Base-by-base conservation (phyloP, 2,329 filamentous ascomycete species). In the Hysterium pulicare region DNA sequence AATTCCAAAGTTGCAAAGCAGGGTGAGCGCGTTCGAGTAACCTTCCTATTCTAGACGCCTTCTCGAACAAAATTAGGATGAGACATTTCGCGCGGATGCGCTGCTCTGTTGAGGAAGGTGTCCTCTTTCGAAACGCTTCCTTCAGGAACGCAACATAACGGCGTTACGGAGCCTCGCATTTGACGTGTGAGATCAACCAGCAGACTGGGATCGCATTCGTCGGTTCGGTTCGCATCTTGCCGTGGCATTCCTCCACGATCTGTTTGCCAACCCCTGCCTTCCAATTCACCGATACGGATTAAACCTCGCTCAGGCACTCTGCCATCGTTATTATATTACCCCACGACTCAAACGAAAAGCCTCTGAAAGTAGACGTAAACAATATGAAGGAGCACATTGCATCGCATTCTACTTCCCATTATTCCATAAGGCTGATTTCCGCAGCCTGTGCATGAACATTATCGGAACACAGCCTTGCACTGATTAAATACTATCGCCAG, bases 401-500 rank as follows among this genome's bases (percentile, higher is more conserved):
- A 28, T 28, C n/a, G n/a, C n/a, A n/a, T n/a, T n/a, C n/a, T n/a
- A n/a, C n/a, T n/a, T n/a, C n/a, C n/a, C n/a, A n/a, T n/a, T n/a
- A n/a, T n/a, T n/a, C n/a, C n/a, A n/a, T 7, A 28, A 8, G 24
- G 7, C 24, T 13, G 24, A 28, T 13, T 13, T 28, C 24, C 8
- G 24, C 24, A 28, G 8, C 24, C 24, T 28, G 24, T 7, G 7
- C 24, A 28, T n/a, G n/a, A 13, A 28, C 24, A 28, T 13, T 28
- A 13, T 28, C 24, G 7, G 24, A 28, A 13, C 13, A 28, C 24
- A 28, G 24, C 24, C 24, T 28, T 28, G 24, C 24, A 28, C 24
- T 8, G 24, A 28, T 28, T 28, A 28, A 28, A 50, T 23, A 36
- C 24, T 38, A 58, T 54, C 13, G 48, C 17, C 8, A 58, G 8